Conservation (phyloP, 352 stramenopile species). For the Sclerospora graminicola region DNA sequence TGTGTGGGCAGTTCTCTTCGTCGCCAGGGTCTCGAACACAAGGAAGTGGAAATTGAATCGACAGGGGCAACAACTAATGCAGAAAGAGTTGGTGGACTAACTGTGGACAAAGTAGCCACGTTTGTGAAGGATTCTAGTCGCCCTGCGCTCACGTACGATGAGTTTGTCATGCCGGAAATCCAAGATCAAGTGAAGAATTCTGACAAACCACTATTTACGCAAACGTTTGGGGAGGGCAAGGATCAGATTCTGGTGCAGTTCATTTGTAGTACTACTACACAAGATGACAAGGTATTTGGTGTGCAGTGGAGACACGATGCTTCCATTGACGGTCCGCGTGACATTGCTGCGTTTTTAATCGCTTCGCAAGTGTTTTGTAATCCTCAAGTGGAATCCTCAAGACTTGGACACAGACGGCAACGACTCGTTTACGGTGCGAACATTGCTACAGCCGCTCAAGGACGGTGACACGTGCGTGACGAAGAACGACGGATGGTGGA, state of each 20-base stretch:
- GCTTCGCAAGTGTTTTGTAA: conserved; percentile 59
- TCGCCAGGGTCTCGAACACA: conserved; percentile 24
- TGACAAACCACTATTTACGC: conserved; percentile 52
- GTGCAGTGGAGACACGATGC: conserved; percentile 25
- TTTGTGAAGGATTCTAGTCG: conserved; percentile 28
- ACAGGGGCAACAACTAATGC: not conserved
- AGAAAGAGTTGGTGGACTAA: conserved; percentile 4
- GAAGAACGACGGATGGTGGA: conserved; percentile 77
- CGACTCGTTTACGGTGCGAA: conserved; percentile 38
- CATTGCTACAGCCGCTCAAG: conserved; percentile 40
- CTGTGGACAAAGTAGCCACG: conserved; percentile 30
- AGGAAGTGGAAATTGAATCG: conserved; percentile 15
- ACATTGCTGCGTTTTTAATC: conserved; percentile 44
- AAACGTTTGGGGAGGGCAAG: conserved; percentile 26
- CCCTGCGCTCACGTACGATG: conserved; percentile 23
- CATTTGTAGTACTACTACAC: conserved; percentile 37
- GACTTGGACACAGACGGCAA: conserved; percentile 35
- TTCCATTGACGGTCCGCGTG: not conserved
- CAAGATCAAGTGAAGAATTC: conserved; percentile 30
- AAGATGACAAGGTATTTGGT: conserved; percentile 37
- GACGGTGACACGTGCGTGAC: conserved; percentile 54
- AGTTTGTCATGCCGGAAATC: conserved; percentile 37
- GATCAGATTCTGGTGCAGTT: conserved; percentile 52
- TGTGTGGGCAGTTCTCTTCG: conserved; percentile 47
- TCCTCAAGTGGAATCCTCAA: no score